phyloP scores from a whole-genome alignment of 106 monocot genomes.

The Apostasia shenzhenica region DNA sequence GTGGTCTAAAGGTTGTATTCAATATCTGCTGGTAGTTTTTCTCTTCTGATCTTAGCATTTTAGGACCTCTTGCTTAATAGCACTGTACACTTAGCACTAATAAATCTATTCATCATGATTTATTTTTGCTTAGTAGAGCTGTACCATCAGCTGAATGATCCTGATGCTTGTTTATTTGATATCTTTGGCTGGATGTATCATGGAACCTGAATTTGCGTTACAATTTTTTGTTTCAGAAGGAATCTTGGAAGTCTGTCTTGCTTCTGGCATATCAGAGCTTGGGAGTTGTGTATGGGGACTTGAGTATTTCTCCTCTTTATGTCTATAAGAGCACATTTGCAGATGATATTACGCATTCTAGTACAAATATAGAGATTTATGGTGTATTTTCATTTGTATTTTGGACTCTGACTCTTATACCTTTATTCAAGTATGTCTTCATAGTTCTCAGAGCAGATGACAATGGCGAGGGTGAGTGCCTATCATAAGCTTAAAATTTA shows the following conservation, averaged over 20 bases:
- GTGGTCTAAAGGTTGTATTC: slow-evolving; percentile 3
- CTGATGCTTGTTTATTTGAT: not conserved
- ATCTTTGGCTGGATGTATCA: not conserved
- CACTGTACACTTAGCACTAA: not conserved
- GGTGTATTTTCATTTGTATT: slow-evolving; percentile 62
- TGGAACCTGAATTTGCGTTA: not conserved
- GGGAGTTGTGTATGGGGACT: slow-evolving; percentile 64
- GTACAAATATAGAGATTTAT: slow-evolving; percentile 54
- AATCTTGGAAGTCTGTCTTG: slow-evolving; percentile 52
- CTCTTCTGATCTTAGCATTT: not conserved
- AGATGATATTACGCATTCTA: slow-evolving; percentile 58
- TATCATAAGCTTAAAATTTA: not conserved
- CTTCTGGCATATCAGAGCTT: slow-evolving; percentile 64
- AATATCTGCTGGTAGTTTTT: not conserved
- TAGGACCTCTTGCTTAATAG: not conserved
- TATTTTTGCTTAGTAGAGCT: not conserved
- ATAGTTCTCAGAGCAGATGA: slow-evolving; percentile 73
- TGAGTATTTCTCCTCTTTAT: slow-evolving; percentile 65
- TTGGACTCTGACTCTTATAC: slow-evolving; percentile 62
- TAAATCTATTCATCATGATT: not conserved
- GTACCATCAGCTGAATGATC: not conserved
- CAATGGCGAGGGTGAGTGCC: slow-evolving; percentile 48
- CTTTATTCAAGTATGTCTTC: slow-evolving; percentile 64
- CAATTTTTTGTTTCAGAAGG: slow-evolving; percentile 20
- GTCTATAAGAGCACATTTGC: slow-evolving; percentile 75